Evolutionary conservation across 371 early-diverging fungal genomes (phyloP).

Genomic region (Thermomucor indicae-seudaticae): DNA sequence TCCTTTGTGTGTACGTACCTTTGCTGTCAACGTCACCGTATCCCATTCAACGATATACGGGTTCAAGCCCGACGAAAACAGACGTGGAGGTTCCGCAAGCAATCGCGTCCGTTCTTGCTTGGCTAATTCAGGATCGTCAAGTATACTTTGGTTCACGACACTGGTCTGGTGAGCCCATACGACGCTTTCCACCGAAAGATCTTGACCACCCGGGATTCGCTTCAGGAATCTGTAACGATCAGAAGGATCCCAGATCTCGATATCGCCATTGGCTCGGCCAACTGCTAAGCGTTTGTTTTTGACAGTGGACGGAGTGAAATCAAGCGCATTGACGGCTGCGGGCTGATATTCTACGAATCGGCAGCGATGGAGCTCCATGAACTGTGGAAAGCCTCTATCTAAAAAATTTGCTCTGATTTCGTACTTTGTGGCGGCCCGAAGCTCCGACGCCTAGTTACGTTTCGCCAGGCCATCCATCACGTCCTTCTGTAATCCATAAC

Average conservation of each 20-base stretch:
- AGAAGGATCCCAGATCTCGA: slow-evolving; percentile 86
- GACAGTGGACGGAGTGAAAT: slow-evolving; percentile 65
- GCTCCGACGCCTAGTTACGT: too few species aligned
- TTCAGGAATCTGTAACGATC: slow-evolving; percentile 67
- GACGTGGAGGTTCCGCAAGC: slow-evolving; percentile 60
- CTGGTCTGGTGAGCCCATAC: slow-evolving; percentile 81
- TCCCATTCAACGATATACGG: slow-evolving; percentile 90
- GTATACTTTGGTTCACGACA: slow-evolving; percentile 56
- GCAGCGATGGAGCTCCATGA: slow-evolving; percentile 84
- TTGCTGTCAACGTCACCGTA: slow-evolving; percentile 61
- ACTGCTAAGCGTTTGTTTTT: slow-evolving; percentile 64
- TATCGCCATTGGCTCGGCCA: slow-evolving; percentile 88
- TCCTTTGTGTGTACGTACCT: slow-evolving; percentile 27
- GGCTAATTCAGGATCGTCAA: slow-evolving; percentile 51
- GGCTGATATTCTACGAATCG: slow-evolving; percentile 89
- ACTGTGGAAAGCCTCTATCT: too few species aligned
- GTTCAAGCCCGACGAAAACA: slow-evolving; percentile 86
- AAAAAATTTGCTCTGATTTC: too few species aligned
- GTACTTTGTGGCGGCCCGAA: too few species aligned
- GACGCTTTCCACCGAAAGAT: slow-evolving; percentile 74
- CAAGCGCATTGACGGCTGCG: slow-evolving; percentile 78
- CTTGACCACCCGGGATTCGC: slow-evolving; percentile 78
- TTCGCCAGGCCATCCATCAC: too few species aligned
- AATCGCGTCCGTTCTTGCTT: slow-evolving; percentile 46
- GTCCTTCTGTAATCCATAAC: too few species aligned